These are phyloP conservation scores for Kodamaea laetipori DNA, from an alignment of 805 yeast species.

Conservation along the genomic window DNA sequence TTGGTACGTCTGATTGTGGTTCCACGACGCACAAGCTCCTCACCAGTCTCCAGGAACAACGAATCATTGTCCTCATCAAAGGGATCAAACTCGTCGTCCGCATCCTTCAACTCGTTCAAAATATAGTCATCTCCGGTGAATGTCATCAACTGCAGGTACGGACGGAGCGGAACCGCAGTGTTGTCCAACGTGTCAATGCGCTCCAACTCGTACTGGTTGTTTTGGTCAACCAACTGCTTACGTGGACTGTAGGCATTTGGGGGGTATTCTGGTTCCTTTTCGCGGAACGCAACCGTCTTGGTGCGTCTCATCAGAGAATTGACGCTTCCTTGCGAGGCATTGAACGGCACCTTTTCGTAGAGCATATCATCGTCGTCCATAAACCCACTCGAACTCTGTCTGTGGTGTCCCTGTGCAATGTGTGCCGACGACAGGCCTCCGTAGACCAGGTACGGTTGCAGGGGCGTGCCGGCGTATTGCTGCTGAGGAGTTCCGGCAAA, in stretches of 20 bases:
- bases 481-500: too few species aligned
- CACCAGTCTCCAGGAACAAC: constrained; percentile 44
- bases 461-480: constrained; percentile 6
- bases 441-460: constrained; percentile 6
- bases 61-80: constrained; percentile 46
- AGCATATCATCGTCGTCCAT: constrained; percentile 21
- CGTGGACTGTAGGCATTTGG: constrained; percentile 30
- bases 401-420: too few species aligned
- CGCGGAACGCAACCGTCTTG: constrained; percentile 35
- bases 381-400: constrained; percentile 1
- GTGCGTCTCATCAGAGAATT: constrained; percentile 14
- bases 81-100: constrained; percentile 40
- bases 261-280: constrained; percentile 35
- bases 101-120: constrained; percentile 43
- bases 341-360: constrained; percentile 14
- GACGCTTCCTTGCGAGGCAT: constrained; percentile 11
- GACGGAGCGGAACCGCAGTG: constrained; percentile 20
- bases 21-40: constrained; percentile 35
- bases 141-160: constrained; percentile 24
- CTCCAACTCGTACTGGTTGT: constrained; percentile 24
- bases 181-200: constrained; percentile 19
- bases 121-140: constrained; percentile 41
- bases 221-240: constrained; percentile 19
- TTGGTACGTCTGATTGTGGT: constrained; percentile 30
- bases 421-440: constrained; percentile 6